These are phyloP conservation scores for Stenogyne calaminthoides DNA, from an alignment of 305 asterid species.

Conservation along the genomic window DNA sequence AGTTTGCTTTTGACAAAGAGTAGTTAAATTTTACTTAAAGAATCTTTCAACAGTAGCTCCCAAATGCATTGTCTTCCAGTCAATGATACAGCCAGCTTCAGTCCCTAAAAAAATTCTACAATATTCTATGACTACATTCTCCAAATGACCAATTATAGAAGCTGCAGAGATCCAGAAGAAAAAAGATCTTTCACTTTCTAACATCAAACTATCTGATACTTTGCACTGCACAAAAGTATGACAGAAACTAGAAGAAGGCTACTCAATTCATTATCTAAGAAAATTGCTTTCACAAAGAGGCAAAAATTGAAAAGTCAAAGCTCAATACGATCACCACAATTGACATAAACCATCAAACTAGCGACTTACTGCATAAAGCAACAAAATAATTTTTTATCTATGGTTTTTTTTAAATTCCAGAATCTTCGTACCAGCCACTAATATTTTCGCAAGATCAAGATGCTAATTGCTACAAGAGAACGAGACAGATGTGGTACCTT, in stretches of 20 bases:
- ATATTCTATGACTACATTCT: neutral
- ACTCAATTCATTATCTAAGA: neutral
- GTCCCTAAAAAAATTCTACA: conserved; percentile 6
- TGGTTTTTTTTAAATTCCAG: too few species aligned
- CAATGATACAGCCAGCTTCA: conserved; percentile 11
- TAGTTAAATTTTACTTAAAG: neutral
- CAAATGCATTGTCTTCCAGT: neutral
- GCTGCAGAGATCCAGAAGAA: conserved; percentile 12
- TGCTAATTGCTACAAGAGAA: conserved; percentile 17
- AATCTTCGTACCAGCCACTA: neutral
- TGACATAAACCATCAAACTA: too few species aligned
- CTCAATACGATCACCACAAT: conserved; percentile 12
- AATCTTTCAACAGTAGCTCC: neutral
- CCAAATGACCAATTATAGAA: conserved; percentile 11
- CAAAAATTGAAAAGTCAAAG: neutral
- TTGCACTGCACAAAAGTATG: neutral
- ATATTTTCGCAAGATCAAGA: neutral
- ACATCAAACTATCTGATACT: neutral
- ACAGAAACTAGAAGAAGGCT: neutral
- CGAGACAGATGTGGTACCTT: conserved; percentile 49
- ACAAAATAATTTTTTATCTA: too few species aligned
- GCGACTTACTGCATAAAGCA: too few species aligned
- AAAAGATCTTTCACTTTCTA: conserved; percentile 1
- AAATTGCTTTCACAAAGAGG: conserved; percentile 2
- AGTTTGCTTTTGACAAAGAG: neutral